Conservation (phyloP, 116 monocot genomes). For the Phalaenopsis hybrid region DNA sequence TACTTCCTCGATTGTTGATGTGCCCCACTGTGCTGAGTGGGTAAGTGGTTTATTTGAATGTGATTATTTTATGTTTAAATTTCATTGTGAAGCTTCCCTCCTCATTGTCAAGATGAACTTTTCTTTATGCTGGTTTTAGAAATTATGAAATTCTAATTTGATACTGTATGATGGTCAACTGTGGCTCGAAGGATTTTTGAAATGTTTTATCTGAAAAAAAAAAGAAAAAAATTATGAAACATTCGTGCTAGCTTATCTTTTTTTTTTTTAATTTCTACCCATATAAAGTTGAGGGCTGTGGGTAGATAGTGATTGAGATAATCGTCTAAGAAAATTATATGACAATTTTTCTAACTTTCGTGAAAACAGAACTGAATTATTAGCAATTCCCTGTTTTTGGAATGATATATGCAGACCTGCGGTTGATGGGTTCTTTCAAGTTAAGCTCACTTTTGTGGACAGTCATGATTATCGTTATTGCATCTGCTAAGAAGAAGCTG, state of each 20-base stretch:
- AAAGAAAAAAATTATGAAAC: background rate
- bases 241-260: background rate
- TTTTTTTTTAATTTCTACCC: background rate
- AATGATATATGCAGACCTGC: background rate
- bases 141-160: background rate
- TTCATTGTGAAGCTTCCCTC: background rate
- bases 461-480: background rate
- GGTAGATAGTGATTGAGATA: background rate
- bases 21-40: constrained; percentile 35
- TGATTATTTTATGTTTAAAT: background rate
- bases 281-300: background rate
- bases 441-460: background rate
- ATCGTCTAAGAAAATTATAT: background rate
- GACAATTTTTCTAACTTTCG: background rate
- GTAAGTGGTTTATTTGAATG: constrained; percentile 15
- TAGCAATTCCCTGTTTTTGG: background rate
- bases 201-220: background rate
- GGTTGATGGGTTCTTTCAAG: background rate
- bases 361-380: background rate
- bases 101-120: constrained; percentile 4
- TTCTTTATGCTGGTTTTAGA: background rate
- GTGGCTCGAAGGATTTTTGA: background rate
- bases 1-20: constrained; percentile 45
- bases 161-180: background rate
- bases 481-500: background rate